These are phyloP conservation scores for Tremellales sp. DNA, from an alignment of 1,284 basidiomycete species.

Conservation along the genomic window DNA sequence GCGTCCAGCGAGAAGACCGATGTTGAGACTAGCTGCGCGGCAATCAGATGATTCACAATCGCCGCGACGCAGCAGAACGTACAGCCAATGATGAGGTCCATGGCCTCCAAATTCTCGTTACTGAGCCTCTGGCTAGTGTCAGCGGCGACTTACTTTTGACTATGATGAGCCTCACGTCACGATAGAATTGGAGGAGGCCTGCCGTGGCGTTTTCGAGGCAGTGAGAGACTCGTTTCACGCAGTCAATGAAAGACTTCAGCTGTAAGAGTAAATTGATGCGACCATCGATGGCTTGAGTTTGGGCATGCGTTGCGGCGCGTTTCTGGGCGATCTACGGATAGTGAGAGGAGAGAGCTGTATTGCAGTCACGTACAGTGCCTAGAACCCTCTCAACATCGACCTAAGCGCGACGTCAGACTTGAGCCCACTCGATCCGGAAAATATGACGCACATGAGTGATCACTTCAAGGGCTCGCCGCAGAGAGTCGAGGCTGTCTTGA, in stretches of 20 bases:
- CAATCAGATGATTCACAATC: not conserved
- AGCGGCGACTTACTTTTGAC: too few species aligned
- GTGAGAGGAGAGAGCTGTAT: too few species aligned
- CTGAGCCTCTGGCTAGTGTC: too few species aligned
- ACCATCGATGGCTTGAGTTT: conserved; percentile 1
- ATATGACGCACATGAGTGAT: not conserved
- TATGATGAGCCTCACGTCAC: too few species aligned
- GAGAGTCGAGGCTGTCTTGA: not conserved
- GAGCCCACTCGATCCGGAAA: too few species aligned
- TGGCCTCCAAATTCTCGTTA: not conserved
- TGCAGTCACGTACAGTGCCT: conserved; percentile 44
- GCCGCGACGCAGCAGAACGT: not conserved
- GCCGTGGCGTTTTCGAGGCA: too few species aligned
- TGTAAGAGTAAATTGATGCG: conserved; percentile 9
- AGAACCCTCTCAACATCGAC: conserved; percentile 86
- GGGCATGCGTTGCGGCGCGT: too few species aligned
- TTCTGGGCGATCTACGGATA: too few species aligned
- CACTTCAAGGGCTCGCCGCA: not conserved
- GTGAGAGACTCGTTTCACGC: not conserved
- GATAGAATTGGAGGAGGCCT: too few species aligned
- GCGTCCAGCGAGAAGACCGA: too few species aligned
- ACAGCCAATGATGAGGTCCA: not conserved
- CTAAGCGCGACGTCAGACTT: conserved; percentile 34
- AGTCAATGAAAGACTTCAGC: conserved; percentile 4
- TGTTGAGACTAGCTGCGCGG: not conserved